Evolutionary conservation across 2,329 filamentous ascomycete genomes (phyloP), one percentile per base, ranked within the genome.

Genomic region (Knufia fluminis): DNA sequence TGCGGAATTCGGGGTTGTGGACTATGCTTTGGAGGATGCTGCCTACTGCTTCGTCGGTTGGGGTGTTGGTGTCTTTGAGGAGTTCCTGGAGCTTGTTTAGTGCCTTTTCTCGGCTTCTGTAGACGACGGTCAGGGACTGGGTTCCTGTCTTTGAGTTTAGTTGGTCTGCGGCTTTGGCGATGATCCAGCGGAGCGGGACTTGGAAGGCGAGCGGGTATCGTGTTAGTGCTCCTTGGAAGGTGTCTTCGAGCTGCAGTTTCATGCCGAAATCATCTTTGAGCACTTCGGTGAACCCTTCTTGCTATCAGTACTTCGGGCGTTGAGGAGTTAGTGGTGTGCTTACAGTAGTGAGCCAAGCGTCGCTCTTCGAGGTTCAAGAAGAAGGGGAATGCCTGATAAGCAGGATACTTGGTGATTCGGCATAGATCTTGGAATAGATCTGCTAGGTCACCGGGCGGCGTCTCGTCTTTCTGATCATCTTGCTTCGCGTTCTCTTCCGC

Each of bases 231-330:
- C 41, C 41, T 44, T 44, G 41, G 19, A 44, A 44, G 16, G 41
- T 44, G 4, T 44, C 38, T 19, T 40, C 41, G 14, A 31, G 41
- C 23, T 28, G 41, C n/a, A 44, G 41, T 19, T 28, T 44, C 41
- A 44, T 44, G 41, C 41, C 41, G 19, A 44, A 31, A 14, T 44
- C 41, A 31, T 44, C 41, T 14, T 17, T n/a, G 41, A 44, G 41
- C 10, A 44, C 20, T 19, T 26, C 20, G 28, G 41, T 44, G 41
- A 44, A 44, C 41, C 41, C 41, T 44, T 16, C 38, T 9, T 17
- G 4, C 12, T 14, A 12, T 40, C 19, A 40, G 38, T 19, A 20
- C 22, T 19, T 20, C 17, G 3, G 17, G 38, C 14, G 38, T 12
- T 20, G n/a, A 20, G 6, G 12, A 17, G 4, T 22, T 14, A 17